Conservation (phyloP, 768 basidiomycete genomes). For the Boletus sensibilis region DNA sequence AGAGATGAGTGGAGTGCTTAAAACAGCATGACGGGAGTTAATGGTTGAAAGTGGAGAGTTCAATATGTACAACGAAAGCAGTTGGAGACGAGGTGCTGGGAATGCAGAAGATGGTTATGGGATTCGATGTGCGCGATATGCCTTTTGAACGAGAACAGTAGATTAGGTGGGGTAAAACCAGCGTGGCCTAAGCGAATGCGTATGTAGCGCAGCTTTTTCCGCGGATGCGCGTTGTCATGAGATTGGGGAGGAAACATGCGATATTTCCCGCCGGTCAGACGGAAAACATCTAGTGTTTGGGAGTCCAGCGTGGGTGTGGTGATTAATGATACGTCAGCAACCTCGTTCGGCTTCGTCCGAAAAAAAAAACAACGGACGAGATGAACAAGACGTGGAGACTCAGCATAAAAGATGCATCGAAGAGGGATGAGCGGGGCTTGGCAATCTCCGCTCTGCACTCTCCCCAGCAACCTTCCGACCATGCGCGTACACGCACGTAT, state of each 20-base stretch:
- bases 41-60: neutral
- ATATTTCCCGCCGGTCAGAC: neutral
- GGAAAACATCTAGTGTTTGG: neutral
- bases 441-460: conserved; percentile 6
- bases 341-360: neutral
- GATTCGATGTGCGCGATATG: neutral
- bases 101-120: neutral
- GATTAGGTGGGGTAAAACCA: neutral
- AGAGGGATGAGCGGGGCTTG: conserved; percentile 10
- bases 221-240: neutral
- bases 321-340: neutral
- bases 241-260: neutral
- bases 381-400: neutral
- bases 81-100: neutral
- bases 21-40: neutral
- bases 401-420: conserved; percentile 1
- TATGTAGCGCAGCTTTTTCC: neutral
- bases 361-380: neutral
- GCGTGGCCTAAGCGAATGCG: neutral
- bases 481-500: neutral
- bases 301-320: neutral
- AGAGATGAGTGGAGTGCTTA: neutral
- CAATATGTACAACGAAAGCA: conserved; percentile 8
- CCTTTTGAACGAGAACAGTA: neutral
- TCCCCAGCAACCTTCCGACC: neutral